phyloP scores from a whole-genome alignment of 2,329 filamentous ascomycete genomes.

The Pyrenochaeta sp. region DNA sequence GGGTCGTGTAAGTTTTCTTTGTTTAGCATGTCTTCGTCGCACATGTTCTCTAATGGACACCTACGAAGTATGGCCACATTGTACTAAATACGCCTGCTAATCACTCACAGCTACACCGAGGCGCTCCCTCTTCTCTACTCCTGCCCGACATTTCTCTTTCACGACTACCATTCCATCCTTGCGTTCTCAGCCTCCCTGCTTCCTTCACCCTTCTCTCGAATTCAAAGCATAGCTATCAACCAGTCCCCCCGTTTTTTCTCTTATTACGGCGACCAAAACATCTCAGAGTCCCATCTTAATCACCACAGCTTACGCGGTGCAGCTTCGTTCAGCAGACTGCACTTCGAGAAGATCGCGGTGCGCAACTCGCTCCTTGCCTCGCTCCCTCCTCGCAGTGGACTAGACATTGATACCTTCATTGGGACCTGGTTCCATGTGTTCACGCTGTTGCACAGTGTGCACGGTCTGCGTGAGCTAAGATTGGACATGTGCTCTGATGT shows the following conservation, averaged over 20 bases:
- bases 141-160: slow-evolving; percentile 1
- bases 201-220: background rate
- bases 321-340: background rate
- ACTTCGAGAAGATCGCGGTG: background rate
- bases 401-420: background rate
- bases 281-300: background rate
- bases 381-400: background rate
- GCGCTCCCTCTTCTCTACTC: background rate
- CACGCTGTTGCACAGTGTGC: background rate
- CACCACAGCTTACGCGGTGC: background rate
- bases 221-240: background rate
- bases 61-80: too few relatives aligned
- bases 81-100: background rate
- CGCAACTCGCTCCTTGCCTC: background rate
- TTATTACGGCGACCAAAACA: background rate
- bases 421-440: background rate
- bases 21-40: background rate
- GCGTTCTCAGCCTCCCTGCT: background rate
- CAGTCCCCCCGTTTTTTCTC: background rate
- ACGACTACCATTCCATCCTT: slow-evolving; percentile 1
- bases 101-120: background rate
- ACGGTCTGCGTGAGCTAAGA: background rate
- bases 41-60: too few relatives aligned
- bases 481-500: background rate
- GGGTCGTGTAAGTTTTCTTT: background rate